Evolutionary conservation across 768 basidiomycete genomes (phyloP), one percentile per base, ranked within the genome.

Genomic region (Auriscalpium orientale): DNA sequence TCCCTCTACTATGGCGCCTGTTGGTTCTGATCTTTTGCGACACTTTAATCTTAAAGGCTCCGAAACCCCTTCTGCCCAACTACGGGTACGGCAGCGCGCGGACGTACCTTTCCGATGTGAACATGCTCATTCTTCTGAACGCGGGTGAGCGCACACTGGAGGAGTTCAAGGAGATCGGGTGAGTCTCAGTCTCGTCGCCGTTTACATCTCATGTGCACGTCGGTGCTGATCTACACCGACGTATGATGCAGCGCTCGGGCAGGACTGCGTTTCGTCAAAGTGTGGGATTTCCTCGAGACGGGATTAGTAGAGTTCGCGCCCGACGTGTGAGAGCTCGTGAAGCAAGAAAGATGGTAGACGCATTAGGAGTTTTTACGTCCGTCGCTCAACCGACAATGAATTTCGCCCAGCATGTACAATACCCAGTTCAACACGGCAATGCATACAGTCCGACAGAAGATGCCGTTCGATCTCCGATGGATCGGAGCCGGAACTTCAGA

Each of bases 61-160:
- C 71, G 33, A 63, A 66, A 46, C 72, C 69, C 8, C 40, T 72
- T 34, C 61, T 70, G 21, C 57, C 66, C 4, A 73, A 70, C 61
- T 71, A 65, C 51, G 71, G 72, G 15, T 64, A 62, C 9, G 70
- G 70, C 3, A 64, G 60, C 37, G 59, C 65, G 18, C 64, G 65
- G 1, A 55, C 65, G 55, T 68, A 73, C 55, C 55, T 68, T 34
- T 61, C 62, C 37, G 72, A 72, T 45, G 2, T 72, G 48, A 53
- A 56, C 2, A 72, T 72, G 70, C 63, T 57, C 58, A 46, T 68
- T 12, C 4, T 64, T 4, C 62, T 66, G 53, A 72, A 74, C 49
- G 67, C 64, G 18, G 66, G 65, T 59, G 71, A 74, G 21, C 69
- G 70, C 16, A 70, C 66, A 12, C 47, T 72, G 34, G 60, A 64